A percentile compares a stretch with the other conserved stretches of the same genome.
Conservation (phyloP, 2,329 filamentous ascomycete species). For the Magnaporthiopsis rhizophila region DNA sequence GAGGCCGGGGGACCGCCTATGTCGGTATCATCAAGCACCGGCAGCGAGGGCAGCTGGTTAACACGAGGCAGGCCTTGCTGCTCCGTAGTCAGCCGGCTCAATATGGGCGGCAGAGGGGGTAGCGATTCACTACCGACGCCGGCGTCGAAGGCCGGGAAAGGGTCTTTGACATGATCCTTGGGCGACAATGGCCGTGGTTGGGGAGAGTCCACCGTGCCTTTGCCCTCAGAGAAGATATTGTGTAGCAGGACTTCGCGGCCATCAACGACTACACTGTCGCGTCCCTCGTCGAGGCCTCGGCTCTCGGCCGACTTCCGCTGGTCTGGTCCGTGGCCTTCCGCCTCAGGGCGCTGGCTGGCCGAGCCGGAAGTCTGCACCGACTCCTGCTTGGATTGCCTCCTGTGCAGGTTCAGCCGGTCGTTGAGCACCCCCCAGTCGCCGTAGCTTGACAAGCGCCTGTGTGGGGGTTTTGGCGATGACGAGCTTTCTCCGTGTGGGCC, state of each 20-base stretch:
- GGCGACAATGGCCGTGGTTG: constrained; percentile 22
- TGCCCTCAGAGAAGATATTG: constrained; percentile 55
- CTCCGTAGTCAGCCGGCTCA: constrained; percentile 52
- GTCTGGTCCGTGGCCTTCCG: constrained; percentile 71
- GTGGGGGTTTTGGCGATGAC: constrained; percentile 5
- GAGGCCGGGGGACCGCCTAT: constrained; percentile 66
- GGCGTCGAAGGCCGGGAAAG: constrained; percentile 15
- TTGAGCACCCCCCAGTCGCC: constrained; percentile 37
- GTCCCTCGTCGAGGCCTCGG: constrained; percentile 51
- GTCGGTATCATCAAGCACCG: constrained; percentile 68
- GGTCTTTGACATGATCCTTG: not conserved
- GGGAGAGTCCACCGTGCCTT: constrained; percentile 46
- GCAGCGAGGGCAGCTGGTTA: constrained; percentile 63
- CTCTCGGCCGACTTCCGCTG: constrained; percentile 61
- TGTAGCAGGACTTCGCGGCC: constrained; percentile 66
- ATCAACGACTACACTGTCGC: constrained; percentile 63
- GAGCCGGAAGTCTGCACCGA: constrained; percentile 18
- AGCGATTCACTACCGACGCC: constrained; percentile 37
- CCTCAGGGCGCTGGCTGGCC: constrained; percentile 52
- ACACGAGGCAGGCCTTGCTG: constrained; percentile 57
- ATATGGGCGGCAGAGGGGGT: constrained; percentile 48
- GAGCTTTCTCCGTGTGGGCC: constrained; percentile 13
- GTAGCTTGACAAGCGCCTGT: constrained; percentile 51
- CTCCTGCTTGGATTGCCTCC: constrained; percentile 27
- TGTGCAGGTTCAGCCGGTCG: constrained; percentile 24